Conservation (phyloP, 2,329 filamentous ascomycete species). For the Huntiella omanensis region DNA sequence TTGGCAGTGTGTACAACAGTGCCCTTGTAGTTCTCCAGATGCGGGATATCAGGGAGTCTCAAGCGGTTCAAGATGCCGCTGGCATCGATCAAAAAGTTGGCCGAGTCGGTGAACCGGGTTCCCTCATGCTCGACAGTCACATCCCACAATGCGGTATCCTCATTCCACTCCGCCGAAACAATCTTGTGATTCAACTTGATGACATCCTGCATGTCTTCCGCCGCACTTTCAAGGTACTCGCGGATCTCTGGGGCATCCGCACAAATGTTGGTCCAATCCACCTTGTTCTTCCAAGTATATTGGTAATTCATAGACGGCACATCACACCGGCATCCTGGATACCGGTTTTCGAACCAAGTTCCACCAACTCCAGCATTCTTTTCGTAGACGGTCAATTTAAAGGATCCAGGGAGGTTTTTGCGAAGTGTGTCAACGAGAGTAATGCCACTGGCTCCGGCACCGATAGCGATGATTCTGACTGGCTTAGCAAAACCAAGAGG, state of each 20-base stretch:
- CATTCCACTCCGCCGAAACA: conserved; percentile 25
- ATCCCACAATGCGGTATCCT: conserved; percentile 24
- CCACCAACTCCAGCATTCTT: conserved; percentile 36
- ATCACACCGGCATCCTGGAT: conserved; percentile 38
- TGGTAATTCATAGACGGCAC: conserved; percentile 43
- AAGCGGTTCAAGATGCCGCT: conserved; percentile 36
- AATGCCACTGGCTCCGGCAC: conserved; percentile 17
- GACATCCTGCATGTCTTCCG: conserved; percentile 24
- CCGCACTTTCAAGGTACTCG: conserved; percentile 30
- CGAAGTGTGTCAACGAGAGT: conserved; percentile 25
- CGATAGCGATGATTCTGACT: conserved; percentile 16
- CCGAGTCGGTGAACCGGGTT: conserved; percentile 25
- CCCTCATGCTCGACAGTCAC: conserved; percentile 21
- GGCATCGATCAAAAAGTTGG: conserved; percentile 30
- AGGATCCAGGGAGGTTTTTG: conserved; percentile 21
- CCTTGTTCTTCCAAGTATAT: conserved; percentile 41
- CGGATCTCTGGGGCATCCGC: conserved; percentile 35
- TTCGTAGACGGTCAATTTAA: conserved; percentile 32
- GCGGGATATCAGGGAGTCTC: conserved; percentile 32
- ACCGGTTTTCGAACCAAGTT: conserved; percentile 40
- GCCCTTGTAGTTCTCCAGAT: conserved; percentile 27
- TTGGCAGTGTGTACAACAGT: conserved; percentile 32
- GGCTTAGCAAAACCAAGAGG: conserved; percentile 10
- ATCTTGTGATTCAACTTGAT: conserved; percentile 28
- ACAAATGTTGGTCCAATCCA: conserved; percentile 39